A percentile compares a stretch with the other conserved stretches of the same genome.
Evolutionary conservation across 108 stramenopile species (phyloP).

Genomic region (Cyclotella atomus): DNA sequence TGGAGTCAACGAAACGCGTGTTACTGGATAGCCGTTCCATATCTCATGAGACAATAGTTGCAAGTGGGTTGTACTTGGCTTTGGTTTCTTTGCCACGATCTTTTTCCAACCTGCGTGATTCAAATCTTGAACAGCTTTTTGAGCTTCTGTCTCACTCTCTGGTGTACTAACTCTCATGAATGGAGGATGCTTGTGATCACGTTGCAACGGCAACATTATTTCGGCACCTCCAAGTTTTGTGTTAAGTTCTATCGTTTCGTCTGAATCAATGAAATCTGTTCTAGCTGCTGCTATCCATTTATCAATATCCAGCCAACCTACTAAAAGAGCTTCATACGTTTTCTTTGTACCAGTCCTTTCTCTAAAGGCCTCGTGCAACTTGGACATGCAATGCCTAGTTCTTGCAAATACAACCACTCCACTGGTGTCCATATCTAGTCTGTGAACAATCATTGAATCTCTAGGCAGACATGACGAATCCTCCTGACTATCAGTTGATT

Average conservation of each 20-base stretch:
- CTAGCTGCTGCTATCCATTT: constrained; percentile 15
- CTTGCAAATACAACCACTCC: constrained; percentile 79
- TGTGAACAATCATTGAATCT: constrained; percentile 80
- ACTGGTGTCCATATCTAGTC: constrained; percentile 85
- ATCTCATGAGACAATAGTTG: constrained; percentile 52
- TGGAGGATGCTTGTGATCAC: constrained; percentile 76
- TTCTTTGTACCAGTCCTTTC: constrained; percentile 53
- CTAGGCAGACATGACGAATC: neutral
- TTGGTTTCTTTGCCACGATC: constrained; percentile 61
- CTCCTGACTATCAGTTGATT: neutral
- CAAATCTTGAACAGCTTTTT: constrained; percentile 57
- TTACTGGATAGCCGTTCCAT: constrained; percentile 55
- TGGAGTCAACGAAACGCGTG: constrained; percentile 59
- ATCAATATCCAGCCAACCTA: constrained; percentile 47
- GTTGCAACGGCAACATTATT: constrained; percentile 71
- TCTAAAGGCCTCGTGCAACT: constrained; percentile 67
- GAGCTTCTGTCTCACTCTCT: constrained; percentile 57
- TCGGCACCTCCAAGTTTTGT: constrained; percentile 53
- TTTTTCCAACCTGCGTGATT: constrained; percentile 73
- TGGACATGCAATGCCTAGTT: constrained; percentile 47
- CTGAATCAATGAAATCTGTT: neutral
- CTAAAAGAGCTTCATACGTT: constrained; percentile 66
- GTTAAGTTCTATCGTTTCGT: neutral
- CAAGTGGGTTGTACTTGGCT: constrained; percentile 61
- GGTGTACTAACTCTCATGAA: constrained; percentile 78